These are phyloP conservation scores for Zasmidium angulare DNA, from an alignment of 2,329 filamentous ascomycete genomes.

Conservation along the genomic window DNA sequence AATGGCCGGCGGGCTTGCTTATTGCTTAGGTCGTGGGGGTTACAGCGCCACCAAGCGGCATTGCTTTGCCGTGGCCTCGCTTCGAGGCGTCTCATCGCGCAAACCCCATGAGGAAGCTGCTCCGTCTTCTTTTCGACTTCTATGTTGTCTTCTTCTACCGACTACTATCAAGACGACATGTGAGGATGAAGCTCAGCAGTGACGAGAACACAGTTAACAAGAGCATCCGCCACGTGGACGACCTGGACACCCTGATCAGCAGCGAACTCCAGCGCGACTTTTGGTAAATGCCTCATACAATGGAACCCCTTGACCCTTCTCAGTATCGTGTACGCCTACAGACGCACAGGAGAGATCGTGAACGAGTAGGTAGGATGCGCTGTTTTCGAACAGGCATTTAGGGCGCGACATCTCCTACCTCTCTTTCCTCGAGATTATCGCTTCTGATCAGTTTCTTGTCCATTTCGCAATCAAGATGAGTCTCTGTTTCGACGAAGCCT, in stretches of 20 bases:
- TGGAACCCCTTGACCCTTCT: background rate
- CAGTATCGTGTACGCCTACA: background rate
- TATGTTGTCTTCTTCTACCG: background rate
- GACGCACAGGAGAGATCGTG: background rate
- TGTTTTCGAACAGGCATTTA: background rate
- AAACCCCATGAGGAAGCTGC: background rate
- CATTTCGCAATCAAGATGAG: conserved; percentile 7
- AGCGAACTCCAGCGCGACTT: background rate
- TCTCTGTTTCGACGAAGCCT: conserved; percentile 23
- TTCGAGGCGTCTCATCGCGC: background rate
- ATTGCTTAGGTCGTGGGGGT: background rate
- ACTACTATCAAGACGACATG: background rate
- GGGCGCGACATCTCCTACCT: background rate
- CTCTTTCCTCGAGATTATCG: background rate
- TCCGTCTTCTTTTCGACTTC: background rate
- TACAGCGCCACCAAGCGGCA: background rate
- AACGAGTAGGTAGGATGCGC: background rate
- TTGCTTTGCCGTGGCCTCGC: background rate
- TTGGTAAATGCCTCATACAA: conserved; percentile 3
- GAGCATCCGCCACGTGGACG: background rate
- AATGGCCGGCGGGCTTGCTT: background rate
- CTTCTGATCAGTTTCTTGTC: background rate
- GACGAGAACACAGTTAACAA: too few relatives aligned
- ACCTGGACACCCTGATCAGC: background rate
- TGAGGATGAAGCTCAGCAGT: too few relatives aligned